Evolutionary conservation across 2,329 filamentous ascomycete species (phyloP).

Genomic region (Calycina marina): DNA sequence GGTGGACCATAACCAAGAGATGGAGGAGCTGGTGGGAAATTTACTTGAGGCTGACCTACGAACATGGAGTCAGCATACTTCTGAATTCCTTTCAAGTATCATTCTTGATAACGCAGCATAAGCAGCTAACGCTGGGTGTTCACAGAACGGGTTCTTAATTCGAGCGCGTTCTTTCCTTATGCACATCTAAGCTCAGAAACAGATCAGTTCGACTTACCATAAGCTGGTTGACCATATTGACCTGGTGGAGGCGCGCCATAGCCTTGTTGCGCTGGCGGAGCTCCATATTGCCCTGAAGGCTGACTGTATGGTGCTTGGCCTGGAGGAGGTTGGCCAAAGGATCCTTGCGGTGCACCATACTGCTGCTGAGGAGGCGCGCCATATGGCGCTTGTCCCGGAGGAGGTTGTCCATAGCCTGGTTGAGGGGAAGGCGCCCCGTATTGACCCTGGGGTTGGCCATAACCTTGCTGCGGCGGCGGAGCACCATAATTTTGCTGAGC

Average conservation of each 20-base stretch:
- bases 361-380: conserved; percentile 10
- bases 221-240: conserved; percentile 5
- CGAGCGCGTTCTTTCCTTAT: no score
- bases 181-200: no score
- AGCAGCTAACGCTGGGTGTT: no score
- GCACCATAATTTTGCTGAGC: conserved; percentile 2
- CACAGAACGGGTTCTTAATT: no score
- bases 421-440: conserved; percentile 7
- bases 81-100: no score
- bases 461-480: conserved; percentile 6
- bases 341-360: conserved; percentile 8
- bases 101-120: no score
- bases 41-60: no score
- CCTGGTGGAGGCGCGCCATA: conserved; percentile 12
- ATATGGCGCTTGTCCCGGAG: conserved; percentile 5
- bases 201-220: no score
- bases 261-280: conserved; percentile 4
- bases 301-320: no score
- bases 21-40: conserved; percentile 38
- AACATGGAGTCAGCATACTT: no score
- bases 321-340: conserved; percentile 9
- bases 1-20: conserved; percentile 62
- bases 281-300: no score
- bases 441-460: background rate
- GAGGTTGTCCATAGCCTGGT: no score